Base-by-base conservation (phyloP, 2,329 filamentous ascomycete genomes). In the Alternaria atra region DNA sequence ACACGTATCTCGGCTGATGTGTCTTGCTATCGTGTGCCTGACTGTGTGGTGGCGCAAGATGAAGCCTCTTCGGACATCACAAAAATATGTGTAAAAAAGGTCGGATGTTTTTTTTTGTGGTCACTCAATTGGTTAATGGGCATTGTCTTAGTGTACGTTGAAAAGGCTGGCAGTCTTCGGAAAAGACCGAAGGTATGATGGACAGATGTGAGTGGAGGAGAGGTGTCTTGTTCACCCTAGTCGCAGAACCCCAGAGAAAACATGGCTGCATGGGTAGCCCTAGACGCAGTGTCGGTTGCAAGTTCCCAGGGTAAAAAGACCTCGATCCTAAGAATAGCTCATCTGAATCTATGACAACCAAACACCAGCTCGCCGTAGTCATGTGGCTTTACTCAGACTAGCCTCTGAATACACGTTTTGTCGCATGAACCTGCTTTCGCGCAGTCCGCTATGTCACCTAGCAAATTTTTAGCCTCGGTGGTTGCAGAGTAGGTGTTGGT, bases 301-400 rank as follows among this genome's bases (percentile, higher is more conserved):
- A 39, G 52, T 44, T 53, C 61, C 46, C 66, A 70, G 65, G 69
- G 70, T 71, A 72, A 70, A 68, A 67, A 65, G 70, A 74, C 68
- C 66, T 66, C 70, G 73, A 74, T 60, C 67, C 73, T 76, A 76
- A 70, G 68, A 72, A 73, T 76, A 76, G 72, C 54, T n/a, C 20
- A 23, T 17, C 12, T 46, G 15, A 34, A 51, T 55, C 30, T 56
- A 27, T 54, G 39, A 62, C 51, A 58, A 47, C 55, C 67, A 59
- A 68, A 70, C 67, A 64, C 71, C 64, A 69, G 61, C 53, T 62
- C 34, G 54, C 53, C 42, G 62, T 58, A 55, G 66, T 60, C 58
- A 60, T 63, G 66, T 67, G 69, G 64, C 59, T 63, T 58, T 55
- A 59, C 53, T 63, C 27, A 29, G 61, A 66, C 65, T 71, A 74